Percentiles rank a stretch among this genome's conserved stretches.
These are phyloP conservation scores for Aspergillus glaucus DNA, from an alignment of 2,329 filamentous ascomycete species.

Conservation along the genomic window DNA sequence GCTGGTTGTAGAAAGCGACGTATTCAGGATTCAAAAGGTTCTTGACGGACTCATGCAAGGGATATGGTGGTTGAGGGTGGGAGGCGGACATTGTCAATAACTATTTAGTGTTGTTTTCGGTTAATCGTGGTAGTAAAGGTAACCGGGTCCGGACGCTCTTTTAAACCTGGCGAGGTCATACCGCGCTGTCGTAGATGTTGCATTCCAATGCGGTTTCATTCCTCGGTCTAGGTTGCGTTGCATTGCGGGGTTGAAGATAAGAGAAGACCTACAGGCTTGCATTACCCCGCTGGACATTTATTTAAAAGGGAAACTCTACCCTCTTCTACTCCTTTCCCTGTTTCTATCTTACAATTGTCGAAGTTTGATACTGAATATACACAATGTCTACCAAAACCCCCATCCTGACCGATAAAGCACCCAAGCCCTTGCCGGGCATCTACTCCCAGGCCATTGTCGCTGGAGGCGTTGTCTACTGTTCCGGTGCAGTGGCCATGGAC, in stretches of 20 bases:
- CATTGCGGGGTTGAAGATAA: neutral
- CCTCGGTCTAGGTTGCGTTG: neutral
- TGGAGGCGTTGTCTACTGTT: conserved; percentile 66
- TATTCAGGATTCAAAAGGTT: conserved; percentile 47
- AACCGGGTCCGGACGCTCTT: neutral
- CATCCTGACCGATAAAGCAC: conserved; percentile 45
- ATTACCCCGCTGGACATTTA: neutral
- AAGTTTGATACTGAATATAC: neutral
- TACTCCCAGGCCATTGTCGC: conserved; percentile 57
- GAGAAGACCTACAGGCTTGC: neutral
- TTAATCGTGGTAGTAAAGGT: too few species aligned
- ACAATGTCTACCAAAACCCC: conserved; percentile 33
- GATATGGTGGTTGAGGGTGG: conserved; percentile 36
- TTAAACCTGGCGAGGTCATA: neutral
- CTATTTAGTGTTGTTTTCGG: neutral
- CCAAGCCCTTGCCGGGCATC: conserved; percentile 47
- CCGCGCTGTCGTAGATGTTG: neutral
- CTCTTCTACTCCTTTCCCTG: neutral
- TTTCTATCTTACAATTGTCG: neutral
- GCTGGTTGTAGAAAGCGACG: conserved; percentile 47
- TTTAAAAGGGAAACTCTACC: neutral
- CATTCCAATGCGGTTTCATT: neutral
- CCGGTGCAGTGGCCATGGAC: conserved; percentile 56
- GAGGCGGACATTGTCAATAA: conserved; percentile 11
- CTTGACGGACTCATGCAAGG: conserved; percentile 43